Base-by-base conservation (phyloP, 73 alveolate genomes). In the Stentor coeruleus region DNA sequence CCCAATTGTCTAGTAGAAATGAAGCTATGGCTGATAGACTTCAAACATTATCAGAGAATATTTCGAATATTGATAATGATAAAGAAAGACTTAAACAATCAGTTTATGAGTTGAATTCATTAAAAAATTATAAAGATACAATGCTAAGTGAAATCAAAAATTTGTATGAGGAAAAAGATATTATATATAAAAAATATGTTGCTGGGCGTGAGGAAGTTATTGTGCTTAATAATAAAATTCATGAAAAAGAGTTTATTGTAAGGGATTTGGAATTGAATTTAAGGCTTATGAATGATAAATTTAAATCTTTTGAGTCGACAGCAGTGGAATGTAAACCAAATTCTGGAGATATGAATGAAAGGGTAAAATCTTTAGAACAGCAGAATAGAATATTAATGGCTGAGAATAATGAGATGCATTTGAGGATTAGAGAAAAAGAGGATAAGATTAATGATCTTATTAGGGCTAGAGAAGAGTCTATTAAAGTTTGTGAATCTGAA, bases 131-230 rank as follows among this genome's bases (percentile, higher is more conserved):
- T 66, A 66, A 66, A 2, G 79, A 66, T 26, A 37, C n/a, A 11
- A 14, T 66, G 37, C 37, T 66, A 26, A 20, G 37, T 20, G 79
- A 66, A 26, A 66, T 66, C 39, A 20, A 26, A 66, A 33, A 1
- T 20, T 31, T 66, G 2, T 31, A 66, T 66, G 79, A 66, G 33
- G 79, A 66, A 66, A 66, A 66, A 66, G 79, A 66, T 11, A 1
- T 33, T 20, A 66, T 20, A 20, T 66, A 66, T 66, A 66, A 66
- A 66, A 66, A 66, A 33, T 66, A 66, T 2, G 37, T 66, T 20
- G 42, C n/a, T 14, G n/a, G 79, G n/a, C n/a, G 79, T 14, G 79
- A 66, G 33, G 79, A 66, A 66, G 37, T 40, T 31, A 33, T 66
- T 2, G 41, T 20, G 37, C n/a, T 66, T 20, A 20, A 66, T 20